Base-by-base conservation (phyloP, 83 land plant genomes). In the Larix sibirica region DNA sequence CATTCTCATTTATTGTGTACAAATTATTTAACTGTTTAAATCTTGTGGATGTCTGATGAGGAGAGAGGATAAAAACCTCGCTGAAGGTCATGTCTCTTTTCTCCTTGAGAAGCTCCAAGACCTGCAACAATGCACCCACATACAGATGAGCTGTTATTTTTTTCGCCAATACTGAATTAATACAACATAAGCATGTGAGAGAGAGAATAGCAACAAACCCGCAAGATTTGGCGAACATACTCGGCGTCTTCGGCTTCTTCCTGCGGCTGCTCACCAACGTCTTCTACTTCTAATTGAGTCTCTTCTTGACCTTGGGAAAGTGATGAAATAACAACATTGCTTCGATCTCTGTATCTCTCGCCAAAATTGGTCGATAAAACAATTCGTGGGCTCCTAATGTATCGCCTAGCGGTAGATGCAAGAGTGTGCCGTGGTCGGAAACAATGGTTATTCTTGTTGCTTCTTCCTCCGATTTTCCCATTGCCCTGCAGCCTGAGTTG, bases 41-140 rank as follows among this genome's bases (percentile, higher is more conserved):
- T 47, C 50, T 8, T 47, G 9, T 47, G 10, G 21, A 10, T 62
- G 33, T 26, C 63, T 23, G 56, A 82, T 61, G 16, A 36, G 78
- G 1, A 83, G 60, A 38, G 38, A 20, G 26, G 36, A 33, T 33
- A 42, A 74, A 33, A 9, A 92, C 98, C 92, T 96, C 98, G 44
- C 84, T 84, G 70, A 92, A 94, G 17, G 88, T 75, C 98, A 96
- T 96, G 81, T 96, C 98, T 80, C 98, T 88, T 82, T 96, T 96
- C 75, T 88, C 89, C 91, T 81, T 87, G 8, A 96, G 90, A 36
- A 94, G 89, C 83, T 92, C 95, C 89, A 96, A 63, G 68, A 95
- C 94, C 98, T 95, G 84, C 62, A 82, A 79, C 16, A 36, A 17
- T 26, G 56, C 14, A 36, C 47, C 28, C 14, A 38, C 70, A 76